Conservation (phyloP, 306 rosid genomes). For the Leucaena leucocephala region DNA sequence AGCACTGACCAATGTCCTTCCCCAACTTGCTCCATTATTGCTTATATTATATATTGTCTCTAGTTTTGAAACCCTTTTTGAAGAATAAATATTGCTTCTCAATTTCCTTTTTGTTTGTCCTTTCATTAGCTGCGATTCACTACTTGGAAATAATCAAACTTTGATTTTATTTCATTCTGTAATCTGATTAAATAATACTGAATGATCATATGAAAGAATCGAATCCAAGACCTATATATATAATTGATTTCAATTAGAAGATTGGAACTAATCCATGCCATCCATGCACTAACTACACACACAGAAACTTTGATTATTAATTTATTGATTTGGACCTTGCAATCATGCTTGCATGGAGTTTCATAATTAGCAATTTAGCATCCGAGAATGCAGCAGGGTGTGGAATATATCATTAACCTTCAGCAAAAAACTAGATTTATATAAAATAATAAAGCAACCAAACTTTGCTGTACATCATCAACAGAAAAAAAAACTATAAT, state of each 20-base stretch:
- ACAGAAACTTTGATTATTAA: not conserved
- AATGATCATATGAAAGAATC: not conserved
- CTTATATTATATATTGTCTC: slow-evolving; percentile 2
- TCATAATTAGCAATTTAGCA: not conserved
- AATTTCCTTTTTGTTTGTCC: not conserved
- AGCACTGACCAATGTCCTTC: not conserved
- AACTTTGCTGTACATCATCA: slow-evolving; percentile 33
- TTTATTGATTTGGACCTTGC: too few relatives aligned
- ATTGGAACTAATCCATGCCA: not conserved
- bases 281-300: not conserved
- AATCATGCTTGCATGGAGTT: not conserved
- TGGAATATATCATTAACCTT: too few relatives aligned
- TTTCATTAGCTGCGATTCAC: not conserved
- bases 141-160: not conserved
- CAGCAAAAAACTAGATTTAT: not conserved
- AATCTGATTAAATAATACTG: not conserved
- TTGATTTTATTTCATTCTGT: not conserved
- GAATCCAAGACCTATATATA: not conserved
- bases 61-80: not conserved
- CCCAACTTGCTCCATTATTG: slow-evolving; percentile 28
- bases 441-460: slow-evolving; percentile 5
- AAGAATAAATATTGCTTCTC: not conserved
- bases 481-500: not conserved
- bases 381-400: not conserved
- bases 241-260: not conserved